Percentiles rank a stretch among this genome's conserved stretches.
phyloP scores from a whole-genome alignment of 345 rosid genomes.

The Passiflora organensis region DNA sequence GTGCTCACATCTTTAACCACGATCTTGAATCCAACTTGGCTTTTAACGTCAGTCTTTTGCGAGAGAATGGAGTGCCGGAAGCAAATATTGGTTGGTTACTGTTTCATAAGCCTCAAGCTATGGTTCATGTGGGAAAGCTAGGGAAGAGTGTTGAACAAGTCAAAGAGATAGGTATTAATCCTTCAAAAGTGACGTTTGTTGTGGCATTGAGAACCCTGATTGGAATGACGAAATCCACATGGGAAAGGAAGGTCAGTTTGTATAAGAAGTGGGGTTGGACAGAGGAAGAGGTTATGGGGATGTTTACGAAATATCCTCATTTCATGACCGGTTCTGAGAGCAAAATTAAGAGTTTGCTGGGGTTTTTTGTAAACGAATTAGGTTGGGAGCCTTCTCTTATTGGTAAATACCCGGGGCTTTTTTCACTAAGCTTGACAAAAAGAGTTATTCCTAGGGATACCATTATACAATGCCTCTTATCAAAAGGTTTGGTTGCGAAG shows the following conservation, averaged over 20 bases:
- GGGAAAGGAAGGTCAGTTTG: conserved; percentile 17
- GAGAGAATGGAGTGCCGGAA: conserved; percentile 24
- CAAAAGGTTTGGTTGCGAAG: conserved; percentile 21
- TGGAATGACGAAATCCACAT: conserved; percentile 2
- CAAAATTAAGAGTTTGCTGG: conserved; percentile 19
- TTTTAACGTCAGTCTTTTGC: conserved; percentile 10
- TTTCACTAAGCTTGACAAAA: conserved; percentile 25
- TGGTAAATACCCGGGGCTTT: neutral
- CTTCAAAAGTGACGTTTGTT: conserved; percentile 9
- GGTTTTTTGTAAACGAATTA: conserved; percentile 23
- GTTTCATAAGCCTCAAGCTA: neutral
- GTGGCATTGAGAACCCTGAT: neutral
- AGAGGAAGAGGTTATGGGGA: conserved; percentile 13
- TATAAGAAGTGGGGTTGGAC: conserved; percentile 31
- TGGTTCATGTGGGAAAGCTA: neutral
- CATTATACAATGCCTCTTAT: conserved; percentile 17
- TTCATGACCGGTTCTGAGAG: conserved; percentile 21
- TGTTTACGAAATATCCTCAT: conserved; percentile 19
- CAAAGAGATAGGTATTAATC: conserved; percentile 20
- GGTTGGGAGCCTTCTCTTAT: conserved; percentile 14
- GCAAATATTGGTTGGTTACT: conserved; percentile 4
- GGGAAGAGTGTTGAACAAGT: conserved; percentile 14
- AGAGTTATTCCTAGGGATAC: conserved; percentile 29
- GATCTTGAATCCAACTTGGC: neutral
- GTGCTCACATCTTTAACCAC: neutral